Base-by-base conservation (phyloP, 75 land plant species). In the Pinus albicaulis region DNA sequence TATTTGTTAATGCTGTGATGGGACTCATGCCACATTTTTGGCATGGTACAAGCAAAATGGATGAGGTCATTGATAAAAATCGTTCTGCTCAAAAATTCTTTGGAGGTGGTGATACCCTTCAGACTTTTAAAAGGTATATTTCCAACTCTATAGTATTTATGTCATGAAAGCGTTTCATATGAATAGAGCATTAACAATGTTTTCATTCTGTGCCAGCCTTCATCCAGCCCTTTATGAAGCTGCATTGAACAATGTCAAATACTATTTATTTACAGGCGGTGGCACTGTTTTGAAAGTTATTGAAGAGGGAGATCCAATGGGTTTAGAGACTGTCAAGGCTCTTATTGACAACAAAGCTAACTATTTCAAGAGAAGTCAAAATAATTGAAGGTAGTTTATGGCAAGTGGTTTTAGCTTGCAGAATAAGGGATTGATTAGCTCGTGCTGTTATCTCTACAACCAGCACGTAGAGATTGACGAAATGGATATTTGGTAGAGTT, bases 31-130 rank as follows among this genome's bases (percentile, higher is more conserved):
- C 87, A 15, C 75, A 74, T 64, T 86, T 86, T 79, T 84, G 86
- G 87, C 86, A 86, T 58, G 87, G 87, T 59, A 86, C 87, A 26
- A 79, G 87, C 76, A 86, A 86, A 72, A 86, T 86, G 87, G 82
- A 84, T 59, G 86, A 79, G 59, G 82, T 76, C 64, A 86, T 86
- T 59, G 87, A 86, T 73, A 64, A 80, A 44, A 86, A 86, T 71
- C 68, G 76, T 5, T 26, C 75, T 15, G 87, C 87, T 4, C 87
- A 86, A 71, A 86, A 86, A 76, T 86, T 86, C 65, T 84, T 86
- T 76, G 87, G 87, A 13, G 87, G 87, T 24, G 87, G 87, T 57
- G 87, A 86, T 56, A 86, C 87, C n/a, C 86, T 86, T 31, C 87
- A 86, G 64, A 86, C 78, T 25, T 86, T 86, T 77, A 86, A 83